phyloP scores from a whole-genome alignment of 2,329 filamentous ascomycete species.

The Samsoniella hepiali region DNA sequence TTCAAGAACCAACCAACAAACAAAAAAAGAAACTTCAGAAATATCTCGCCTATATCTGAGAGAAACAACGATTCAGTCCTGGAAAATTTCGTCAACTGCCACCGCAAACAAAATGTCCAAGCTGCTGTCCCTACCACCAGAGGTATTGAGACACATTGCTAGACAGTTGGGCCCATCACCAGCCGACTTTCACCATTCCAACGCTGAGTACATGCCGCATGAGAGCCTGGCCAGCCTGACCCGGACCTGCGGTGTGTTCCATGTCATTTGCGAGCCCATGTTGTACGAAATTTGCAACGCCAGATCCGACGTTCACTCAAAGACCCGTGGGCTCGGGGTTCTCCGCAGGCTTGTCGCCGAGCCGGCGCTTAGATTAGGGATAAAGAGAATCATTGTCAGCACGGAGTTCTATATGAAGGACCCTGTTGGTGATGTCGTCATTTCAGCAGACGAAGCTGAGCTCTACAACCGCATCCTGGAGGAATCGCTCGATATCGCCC shows the following conservation, averaged over 20 bases:
- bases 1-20: too few species aligned
- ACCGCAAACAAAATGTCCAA: too few species aligned
- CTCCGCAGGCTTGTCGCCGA: background rate
- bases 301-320: background rate
- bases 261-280: background rate
- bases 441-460: background rate
- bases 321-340: background rate
- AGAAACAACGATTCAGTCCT: too few species aligned
- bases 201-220: background rate
- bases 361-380: background rate
- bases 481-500: background rate
- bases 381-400: conserved; percentile 2
- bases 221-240: background rate
- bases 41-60: too few species aligned
- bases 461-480: background rate
- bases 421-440: background rate
- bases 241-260: background rate
- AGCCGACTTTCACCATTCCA: background rate
- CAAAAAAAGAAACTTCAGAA: too few species aligned
- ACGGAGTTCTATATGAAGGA: background rate
- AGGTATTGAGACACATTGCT: background rate
- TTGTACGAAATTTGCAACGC: conserved; percentile 3
- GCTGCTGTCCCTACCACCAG: background rate
- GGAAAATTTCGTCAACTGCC: too few species aligned
- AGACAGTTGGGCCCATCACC: background rate